Evolutionary conservation across 371 early-diverging fungal genomes (phyloP).

Genomic region (Amoeboaphelidium protococcarum): DNA sequence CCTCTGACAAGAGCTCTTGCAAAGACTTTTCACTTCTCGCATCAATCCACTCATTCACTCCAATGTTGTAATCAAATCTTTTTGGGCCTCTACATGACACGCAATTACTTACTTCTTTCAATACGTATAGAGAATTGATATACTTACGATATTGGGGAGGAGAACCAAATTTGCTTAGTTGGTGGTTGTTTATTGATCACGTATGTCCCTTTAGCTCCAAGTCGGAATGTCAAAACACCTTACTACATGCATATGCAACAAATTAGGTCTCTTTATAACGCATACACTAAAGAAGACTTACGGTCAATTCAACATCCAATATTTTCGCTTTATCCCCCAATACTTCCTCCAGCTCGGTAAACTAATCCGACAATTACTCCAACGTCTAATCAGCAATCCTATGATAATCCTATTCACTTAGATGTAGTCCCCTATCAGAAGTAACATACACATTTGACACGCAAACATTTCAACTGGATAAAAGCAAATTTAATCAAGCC

Average conservation of each 20-base stretch:
- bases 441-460: too few relatives aligned
- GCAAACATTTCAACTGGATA: too few relatives aligned
- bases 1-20: slow-evolving; percentile 31
- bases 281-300: slow-evolving; percentile 12
- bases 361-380: slow-evolving; percentile 33
- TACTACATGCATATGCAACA: too few relatives aligned
- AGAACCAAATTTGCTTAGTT: slow-evolving; percentile 92
- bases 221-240: slow-evolving; percentile 67
- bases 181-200: slow-evolving; percentile 97
- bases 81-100: slow-evolving; percentile 46
- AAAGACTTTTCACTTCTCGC: slow-evolving; percentile 30
- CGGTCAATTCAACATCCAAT: slow-evolving; percentile 59
- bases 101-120: background rate
- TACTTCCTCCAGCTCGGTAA: slow-evolving; percentile 53
- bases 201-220: slow-evolving; percentile 68
- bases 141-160: slow-evolving; percentile 55
- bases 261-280: background rate
- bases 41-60: slow-evolving; percentile 39
- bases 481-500: too few relatives aligned
- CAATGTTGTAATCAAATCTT: slow-evolving; percentile 45
- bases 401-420: slow-evolving; percentile 25
- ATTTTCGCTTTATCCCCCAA: slow-evolving; percentile 31
- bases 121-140: background rate
- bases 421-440: too few relatives aligned
- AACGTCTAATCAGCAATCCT: slow-evolving; percentile 31